These are phyloP conservation scores for Ballota nigra DNA, from an alignment of 257 asterid genomes.

Conservation along the genomic window DNA sequence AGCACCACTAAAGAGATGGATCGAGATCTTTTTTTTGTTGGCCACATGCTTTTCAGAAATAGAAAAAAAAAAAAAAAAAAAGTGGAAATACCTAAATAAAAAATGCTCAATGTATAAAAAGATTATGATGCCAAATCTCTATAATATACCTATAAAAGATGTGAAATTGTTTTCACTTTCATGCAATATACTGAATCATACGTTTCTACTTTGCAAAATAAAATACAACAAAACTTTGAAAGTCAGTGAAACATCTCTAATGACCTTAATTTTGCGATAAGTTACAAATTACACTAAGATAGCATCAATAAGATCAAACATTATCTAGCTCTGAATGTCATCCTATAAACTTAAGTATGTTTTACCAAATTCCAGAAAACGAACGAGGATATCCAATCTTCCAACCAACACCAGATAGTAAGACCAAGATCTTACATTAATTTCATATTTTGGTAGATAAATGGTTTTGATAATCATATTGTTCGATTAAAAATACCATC, in stretches of 20 bases:
- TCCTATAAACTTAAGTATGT: background rate
- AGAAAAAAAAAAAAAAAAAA: background rate
- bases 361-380: constrained; percentile 1
- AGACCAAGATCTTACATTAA: background rate
- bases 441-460: background rate
- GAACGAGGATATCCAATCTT: background rate
- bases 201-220: no score
- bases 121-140: background rate
- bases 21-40: background rate
- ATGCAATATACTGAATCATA: no score
- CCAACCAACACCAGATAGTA: background rate
- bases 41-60: background rate
- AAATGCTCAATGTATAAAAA: background rate
- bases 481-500: background rate
- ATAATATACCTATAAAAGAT: background rate
- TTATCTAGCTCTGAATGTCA: background rate
- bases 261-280: background rate
- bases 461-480: background rate
- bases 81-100: background rate
- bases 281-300: background rate
- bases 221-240: no score
- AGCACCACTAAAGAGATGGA: background rate
- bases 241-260: no score
- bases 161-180: background rate
- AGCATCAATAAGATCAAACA: background rate